These are phyloP conservation scores for Sugiyamaella marilandica DNA, from an alignment of 805 yeast species.

Conservation along the genomic window DNA sequence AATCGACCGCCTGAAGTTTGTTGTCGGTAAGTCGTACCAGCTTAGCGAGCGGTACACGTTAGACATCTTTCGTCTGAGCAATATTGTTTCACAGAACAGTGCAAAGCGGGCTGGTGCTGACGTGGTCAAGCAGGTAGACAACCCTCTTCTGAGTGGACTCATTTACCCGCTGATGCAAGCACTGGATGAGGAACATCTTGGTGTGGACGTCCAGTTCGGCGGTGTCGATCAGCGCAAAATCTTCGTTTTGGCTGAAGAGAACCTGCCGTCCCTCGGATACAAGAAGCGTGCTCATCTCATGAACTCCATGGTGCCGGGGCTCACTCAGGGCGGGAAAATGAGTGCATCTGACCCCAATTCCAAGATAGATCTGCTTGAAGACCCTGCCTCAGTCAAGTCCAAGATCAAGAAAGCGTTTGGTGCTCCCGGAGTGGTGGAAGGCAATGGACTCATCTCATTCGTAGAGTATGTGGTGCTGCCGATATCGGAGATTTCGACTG, in stretches of 20 bases:
- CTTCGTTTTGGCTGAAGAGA: slow-evolving; percentile 94
- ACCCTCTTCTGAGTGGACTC: slow-evolving; percentile 88
- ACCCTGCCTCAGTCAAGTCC: slow-evolving; percentile 81
- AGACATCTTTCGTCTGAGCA: slow-evolving; percentile 84
- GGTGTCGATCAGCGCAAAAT: slow-evolving; percentile 99
- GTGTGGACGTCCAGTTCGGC: slow-evolving; percentile 92
- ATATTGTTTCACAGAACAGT: slow-evolving; percentile 85
- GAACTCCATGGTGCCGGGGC: slow-evolving; percentile 99
- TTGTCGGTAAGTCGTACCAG: slow-evolving; percentile 89
- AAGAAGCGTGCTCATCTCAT: slow-evolving; percentile 96
- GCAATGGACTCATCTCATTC: slow-evolving; percentile 85
- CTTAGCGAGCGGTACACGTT: slow-evolving; percentile 68
- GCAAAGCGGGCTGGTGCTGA: slow-evolving; percentile 99
- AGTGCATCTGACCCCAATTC: slow-evolving; percentile 98
- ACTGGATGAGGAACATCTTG: slow-evolving; percentile 85
- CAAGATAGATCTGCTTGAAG: slow-evolving; percentile 88
- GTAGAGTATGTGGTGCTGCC: slow-evolving; percentile 82
- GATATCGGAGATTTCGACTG: slow-evolving; percentile 58
- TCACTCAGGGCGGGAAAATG: slow-evolving; percentile 95
- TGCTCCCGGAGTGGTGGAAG: slow-evolving; percentile 89
- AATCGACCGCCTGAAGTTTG: slow-evolving; percentile 78
- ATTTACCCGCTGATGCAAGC: slow-evolving; percentile 99
- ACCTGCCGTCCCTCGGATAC: slow-evolving; percentile 80
- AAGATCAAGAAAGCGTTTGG: slow-evolving; percentile 90
- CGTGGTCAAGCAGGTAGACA: slow-evolving; percentile 94